phyloP scores from a whole-genome alignment of 2,329 filamentous ascomycete species.

The Fusarium irregulare region DNA sequence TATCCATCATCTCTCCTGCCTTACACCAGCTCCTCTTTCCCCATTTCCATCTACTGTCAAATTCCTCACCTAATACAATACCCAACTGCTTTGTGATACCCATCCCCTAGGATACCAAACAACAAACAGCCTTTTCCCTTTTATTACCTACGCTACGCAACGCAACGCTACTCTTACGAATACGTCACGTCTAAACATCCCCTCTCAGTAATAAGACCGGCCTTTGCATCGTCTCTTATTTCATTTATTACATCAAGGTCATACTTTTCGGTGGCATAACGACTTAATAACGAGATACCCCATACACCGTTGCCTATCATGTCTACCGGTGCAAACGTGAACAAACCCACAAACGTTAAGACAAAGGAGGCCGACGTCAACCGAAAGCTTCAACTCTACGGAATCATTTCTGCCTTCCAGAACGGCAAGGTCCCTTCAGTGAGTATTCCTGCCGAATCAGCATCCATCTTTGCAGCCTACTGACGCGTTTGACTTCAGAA shows the following conservation, averaged over 20 bases:
- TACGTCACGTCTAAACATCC: conserved; percentile 2
- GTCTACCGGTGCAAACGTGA: conserved; percentile 65
- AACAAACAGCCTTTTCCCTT: conserved; percentile 35
- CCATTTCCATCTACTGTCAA: conserved; percentile 26
- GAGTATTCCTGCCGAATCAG: conserved; percentile 51
- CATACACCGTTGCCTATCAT: conserved; percentile 45
- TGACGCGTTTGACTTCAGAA: conserved; percentile 66
- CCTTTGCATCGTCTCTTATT: conserved; percentile 12
- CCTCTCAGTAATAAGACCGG: conserved; percentile 22
- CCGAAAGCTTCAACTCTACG: conserved; percentile 93
- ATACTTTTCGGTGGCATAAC: conserved; percentile 15
- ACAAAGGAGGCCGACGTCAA: conserved; percentile 89
- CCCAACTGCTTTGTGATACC: conserved; percentile 48
- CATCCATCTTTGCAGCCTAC: not conserved
- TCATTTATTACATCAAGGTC: conserved; percentile 1
- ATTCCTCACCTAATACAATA: conserved; percentile 39
- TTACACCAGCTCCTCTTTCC: not conserved
- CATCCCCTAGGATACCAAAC: conserved; percentile 39
- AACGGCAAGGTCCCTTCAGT: conserved; percentile 91
- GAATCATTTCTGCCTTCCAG: conserved; percentile 86
- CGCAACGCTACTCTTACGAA: not conserved
- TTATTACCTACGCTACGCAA: conserved; percentile 17
- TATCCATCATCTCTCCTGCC: conserved; percentile 38
- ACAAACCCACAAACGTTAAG: conserved; percentile 78
- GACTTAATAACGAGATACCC: conserved; percentile 34